A percentile compares a stretch with the other conserved stretches of the same genome.
phyloP scores from a whole-genome alignment of 305 asterid species.

The Caryopteris hybrid region DNA sequence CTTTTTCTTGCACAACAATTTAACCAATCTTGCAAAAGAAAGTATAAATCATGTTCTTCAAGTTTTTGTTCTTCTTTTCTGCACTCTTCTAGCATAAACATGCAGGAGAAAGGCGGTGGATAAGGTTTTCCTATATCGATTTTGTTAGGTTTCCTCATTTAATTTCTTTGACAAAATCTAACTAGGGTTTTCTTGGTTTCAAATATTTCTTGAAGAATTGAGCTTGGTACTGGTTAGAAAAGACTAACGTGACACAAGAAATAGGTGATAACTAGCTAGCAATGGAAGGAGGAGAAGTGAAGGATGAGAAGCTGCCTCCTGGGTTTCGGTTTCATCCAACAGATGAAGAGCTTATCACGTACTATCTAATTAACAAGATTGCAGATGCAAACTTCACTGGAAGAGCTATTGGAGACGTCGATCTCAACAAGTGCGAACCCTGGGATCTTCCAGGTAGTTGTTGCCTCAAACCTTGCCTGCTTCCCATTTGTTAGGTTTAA shows the following conservation, averaged over 20 bases:
- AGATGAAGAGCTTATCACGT: slow-evolving; percentile 85
- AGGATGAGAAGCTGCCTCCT: slow-evolving; percentile 71
- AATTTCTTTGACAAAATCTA: not conserved
- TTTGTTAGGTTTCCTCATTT: not conserved
- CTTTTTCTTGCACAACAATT: slow-evolving; percentile 26
- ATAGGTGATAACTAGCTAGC: not conserved
- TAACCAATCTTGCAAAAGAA: not conserved
- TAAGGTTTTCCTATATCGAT: not conserved
- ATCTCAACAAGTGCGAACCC: slow-evolving; percentile 94
- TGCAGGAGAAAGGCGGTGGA: not conserved
- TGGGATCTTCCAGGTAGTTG: slow-evolving; percentile 98
- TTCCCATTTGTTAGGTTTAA: not conserved
- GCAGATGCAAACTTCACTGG: slow-evolving; percentile 68
- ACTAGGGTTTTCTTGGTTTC: slow-evolving; percentile 23
- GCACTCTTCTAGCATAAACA: not conserved
- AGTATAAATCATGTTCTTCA: not conserved
- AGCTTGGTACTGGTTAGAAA: slow-evolving; percentile 11
- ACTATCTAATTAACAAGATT: slow-evolving; percentile 70
- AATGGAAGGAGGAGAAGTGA: slow-evolving; percentile 58
- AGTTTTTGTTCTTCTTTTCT: not conserved
- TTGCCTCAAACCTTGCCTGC: not conserved
- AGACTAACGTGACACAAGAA: slow-evolving; percentile 10
- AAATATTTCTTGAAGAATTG: too few relatives aligned
- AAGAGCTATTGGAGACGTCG: slow-evolving; percentile 85
- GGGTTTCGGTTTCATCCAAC: slow-evolving; percentile 94